Evolutionary conservation across 495 filamentous ascomycete species (phyloP).

Genomic region (Lindgomyces ingoldianus): DNA sequence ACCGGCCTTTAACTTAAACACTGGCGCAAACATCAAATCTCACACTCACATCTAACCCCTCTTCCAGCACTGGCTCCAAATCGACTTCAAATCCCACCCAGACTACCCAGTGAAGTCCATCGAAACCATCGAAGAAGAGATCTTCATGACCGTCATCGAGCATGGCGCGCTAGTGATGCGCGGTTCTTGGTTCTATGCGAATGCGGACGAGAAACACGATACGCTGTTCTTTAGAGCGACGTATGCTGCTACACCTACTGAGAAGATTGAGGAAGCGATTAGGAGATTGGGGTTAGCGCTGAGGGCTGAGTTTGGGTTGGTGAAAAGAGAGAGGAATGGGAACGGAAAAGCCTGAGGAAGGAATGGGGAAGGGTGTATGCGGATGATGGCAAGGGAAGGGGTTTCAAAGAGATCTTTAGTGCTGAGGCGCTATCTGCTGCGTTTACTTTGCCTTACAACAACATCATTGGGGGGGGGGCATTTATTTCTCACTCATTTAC

Average conservation of each 20-base stretch:
- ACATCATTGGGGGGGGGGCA: no score
- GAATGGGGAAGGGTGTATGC: neutral
- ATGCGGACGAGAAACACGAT: slow-evolving; percentile 50
- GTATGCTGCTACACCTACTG: slow-evolving; percentile 74
- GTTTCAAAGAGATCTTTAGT: neutral
- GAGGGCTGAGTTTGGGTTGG: slow-evolving; percentile 59
- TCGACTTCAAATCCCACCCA: slow-evolving; percentile 77
- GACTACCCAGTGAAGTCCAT: slow-evolving; percentile 52
- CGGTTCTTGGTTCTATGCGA: slow-evolving; percentile 86
- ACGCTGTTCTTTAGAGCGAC: slow-evolving; percentile 85
- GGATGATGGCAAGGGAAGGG: neutral
- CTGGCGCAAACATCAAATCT: no score
- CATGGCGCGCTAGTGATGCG: slow-evolving; percentile 73
- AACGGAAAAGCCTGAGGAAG: slow-evolving; percentile 13
- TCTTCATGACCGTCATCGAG: slow-evolving; percentile 72
- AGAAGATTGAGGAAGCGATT: slow-evolving; percentile 78
- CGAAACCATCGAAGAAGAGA: slow-evolving; percentile 76
- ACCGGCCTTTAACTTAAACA: no score
- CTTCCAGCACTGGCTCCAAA: slow-evolving; percentile 74
- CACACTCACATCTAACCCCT: neutral
- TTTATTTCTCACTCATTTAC: no score
- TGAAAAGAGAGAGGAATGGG: slow-evolving; percentile 8
- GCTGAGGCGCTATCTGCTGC: no score
- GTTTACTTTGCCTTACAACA: no score
- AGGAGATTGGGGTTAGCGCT: slow-evolving; percentile 71